These are phyloP conservation scores for Protomyces macrosporus DNA, from an alignment of 1,139 yeast genomes.

Conservation along the genomic window DNA sequence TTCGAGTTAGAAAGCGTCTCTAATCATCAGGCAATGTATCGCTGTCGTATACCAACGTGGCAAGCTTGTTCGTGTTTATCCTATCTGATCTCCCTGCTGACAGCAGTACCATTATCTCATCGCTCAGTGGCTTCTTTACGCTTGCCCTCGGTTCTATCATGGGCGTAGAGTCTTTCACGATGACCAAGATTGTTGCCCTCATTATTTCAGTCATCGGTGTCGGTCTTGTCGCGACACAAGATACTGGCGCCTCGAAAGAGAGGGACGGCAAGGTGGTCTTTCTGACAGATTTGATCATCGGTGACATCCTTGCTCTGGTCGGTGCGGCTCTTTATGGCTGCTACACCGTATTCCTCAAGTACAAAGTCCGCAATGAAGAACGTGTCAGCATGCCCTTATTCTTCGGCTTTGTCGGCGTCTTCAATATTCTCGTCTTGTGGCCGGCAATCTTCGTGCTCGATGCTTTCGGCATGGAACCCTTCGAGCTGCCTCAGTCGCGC, in stretches of 20 bases:
- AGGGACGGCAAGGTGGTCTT: slow-evolving; percentile 36
- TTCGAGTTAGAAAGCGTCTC: slow-evolving; percentile 84
- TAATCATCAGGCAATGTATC: slow-evolving; percentile 39
- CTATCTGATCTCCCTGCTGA: not conserved
- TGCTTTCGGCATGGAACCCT: slow-evolving; percentile 56
- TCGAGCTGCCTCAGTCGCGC: slow-evolving; percentile 59
- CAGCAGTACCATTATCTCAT: slow-evolving; percentile 74
- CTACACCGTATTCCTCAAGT: slow-evolving; percentile 80
- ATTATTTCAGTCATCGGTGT: slow-evolving; percentile 74
- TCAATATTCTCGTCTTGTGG: slow-evolving; percentile 73
- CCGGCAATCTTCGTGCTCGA: slow-evolving; percentile 68
- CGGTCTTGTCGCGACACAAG: slow-evolving; percentile 61
- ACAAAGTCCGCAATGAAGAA: slow-evolving; percentile 64
- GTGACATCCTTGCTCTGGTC: slow-evolving; percentile 70
- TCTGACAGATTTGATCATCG: slow-evolving; percentile 52
- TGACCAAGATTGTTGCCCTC: slow-evolving; percentile 62
- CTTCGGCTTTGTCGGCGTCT: slow-evolving; percentile 90
- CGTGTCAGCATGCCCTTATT: slow-evolving; percentile 77
- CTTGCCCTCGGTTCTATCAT: slow-evolving; percentile 71
- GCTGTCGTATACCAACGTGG: slow-evolving; percentile 26
- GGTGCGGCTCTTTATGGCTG: slow-evolving; percentile 87
- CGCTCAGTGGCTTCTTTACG: slow-evolving; percentile 91
- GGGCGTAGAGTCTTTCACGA: slow-evolving; percentile 63
- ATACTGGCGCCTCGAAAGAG: slow-evolving; percentile 38
- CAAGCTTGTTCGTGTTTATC: slow-evolving; percentile 18